Evolutionary conservation across 495 filamentous ascomycete genomes (phyloP).

Genomic region (Penicillium ochrochloron): DNA sequence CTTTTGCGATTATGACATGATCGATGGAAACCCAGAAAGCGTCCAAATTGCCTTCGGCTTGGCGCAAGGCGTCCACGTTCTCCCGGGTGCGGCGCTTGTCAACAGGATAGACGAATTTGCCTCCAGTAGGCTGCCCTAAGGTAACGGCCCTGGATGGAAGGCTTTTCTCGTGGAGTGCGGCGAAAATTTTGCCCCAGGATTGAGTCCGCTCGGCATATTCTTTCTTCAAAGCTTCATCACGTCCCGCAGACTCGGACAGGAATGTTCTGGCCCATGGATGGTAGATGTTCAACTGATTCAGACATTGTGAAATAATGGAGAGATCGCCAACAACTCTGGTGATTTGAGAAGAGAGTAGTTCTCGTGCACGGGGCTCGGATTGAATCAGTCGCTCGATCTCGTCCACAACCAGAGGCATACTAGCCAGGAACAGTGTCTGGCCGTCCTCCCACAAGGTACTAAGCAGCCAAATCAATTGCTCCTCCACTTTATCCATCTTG

Average conservation of each 20-base stretch:
- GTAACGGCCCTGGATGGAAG: conserved; percentile 2
- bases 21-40: conserved; percentile 46
- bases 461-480: background rate
- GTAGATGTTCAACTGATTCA: conserved; percentile 48
- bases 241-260: conserved; percentile 24
- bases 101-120: conserved; percentile 53
- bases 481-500: background rate
- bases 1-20: background rate
- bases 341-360: conserved; percentile 45
- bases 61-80: conserved; percentile 45
- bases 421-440: background rate
- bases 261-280: conserved; percentile 54
- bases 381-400: conserved; percentile 50
- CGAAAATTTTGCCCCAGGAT: conserved; percentile 15
- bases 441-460: background rate
- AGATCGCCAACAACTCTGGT: conserved; percentile 45
- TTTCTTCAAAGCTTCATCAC: conserved; percentile 32
- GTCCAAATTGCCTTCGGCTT: conserved; percentile 55
- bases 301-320: conserved; percentile 45
- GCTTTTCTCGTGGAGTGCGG: conserved; percentile 17
- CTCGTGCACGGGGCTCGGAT: conserved; percentile 34
- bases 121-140: conserved; percentile 34
- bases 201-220: conserved; percentile 28
- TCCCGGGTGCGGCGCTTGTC: conserved; percentile 52
- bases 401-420: conserved; percentile 40